A percentile compares a stretch with the other conserved stretches of the same genome.
phyloP scores from a whole-genome alignment of 768 basidiomycete genomes.

The Boletus coccyginus region DNA sequence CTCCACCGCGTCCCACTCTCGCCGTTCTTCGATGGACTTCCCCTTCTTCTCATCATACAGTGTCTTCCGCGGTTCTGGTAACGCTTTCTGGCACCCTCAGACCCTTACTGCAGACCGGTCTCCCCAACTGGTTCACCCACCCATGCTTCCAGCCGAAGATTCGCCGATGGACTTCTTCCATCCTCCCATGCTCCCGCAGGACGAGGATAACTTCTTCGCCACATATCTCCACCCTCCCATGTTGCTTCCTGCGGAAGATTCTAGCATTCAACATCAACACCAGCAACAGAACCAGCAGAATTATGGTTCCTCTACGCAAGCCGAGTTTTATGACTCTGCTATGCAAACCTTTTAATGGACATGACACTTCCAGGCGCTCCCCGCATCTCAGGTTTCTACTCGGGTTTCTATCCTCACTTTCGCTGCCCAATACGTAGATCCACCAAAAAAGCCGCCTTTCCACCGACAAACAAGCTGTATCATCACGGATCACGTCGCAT shows the following conservation, averaged over 20 bases:
- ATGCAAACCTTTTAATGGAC: conserved; percentile 34
- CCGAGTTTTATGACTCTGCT: conserved; percentile 35
- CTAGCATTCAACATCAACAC: conserved; percentile 18
- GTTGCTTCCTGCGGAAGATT: conserved; percentile 43
- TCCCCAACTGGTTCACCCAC: conserved; percentile 62
- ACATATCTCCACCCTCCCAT: conserved; percentile 57
- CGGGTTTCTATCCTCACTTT: not conserved
- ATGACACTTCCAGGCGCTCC: not conserved
- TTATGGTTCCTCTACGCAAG: conserved; percentile 16
- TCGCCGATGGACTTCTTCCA: conserved; percentile 74
- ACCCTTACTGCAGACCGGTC: conserved; percentile 62
- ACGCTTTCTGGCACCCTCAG: conserved; percentile 75
- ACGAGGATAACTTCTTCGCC: conserved; percentile 61
- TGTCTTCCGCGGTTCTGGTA: conserved; percentile 53
- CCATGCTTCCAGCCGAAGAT: conserved; percentile 64
- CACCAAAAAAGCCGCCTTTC: conserved; percentile 10
- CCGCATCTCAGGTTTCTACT: conserved; percentile 6
- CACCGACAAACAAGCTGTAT: conserved; percentile 13
- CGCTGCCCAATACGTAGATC: conserved; percentile 18
- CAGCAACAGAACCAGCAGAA: conserved; percentile 22
- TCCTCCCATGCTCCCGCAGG: conserved; percentile 55
- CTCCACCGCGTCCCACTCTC: conserved; percentile 56
- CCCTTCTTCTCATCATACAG: conserved; percentile 57
- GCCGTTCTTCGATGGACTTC: conserved; percentile 61
- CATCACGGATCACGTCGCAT: conserved; percentile 12